These are phyloP conservation scores for Sordariomycetes sp. DNA, from an alignment of 2,329 filamentous ascomycete genomes.

Conservation along the genomic window DNA sequence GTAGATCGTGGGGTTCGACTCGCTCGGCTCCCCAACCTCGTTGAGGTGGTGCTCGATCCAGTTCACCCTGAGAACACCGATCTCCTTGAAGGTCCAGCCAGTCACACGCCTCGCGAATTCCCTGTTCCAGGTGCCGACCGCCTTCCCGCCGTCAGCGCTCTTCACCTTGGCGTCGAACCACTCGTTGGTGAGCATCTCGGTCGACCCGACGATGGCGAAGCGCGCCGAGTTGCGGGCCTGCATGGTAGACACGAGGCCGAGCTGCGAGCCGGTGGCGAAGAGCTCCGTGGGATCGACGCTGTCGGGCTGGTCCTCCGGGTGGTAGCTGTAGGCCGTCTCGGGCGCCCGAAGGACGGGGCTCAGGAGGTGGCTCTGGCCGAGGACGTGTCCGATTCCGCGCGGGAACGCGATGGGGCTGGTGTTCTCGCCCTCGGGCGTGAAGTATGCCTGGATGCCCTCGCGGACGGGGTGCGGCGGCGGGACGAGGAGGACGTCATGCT, in stretches of 20 bases:
- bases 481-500: conserved; percentile 81
- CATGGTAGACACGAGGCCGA: conserved; percentile 73
- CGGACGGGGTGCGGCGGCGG: conserved; percentile 56
- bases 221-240: conserved; percentile 92
- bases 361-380: conserved; percentile 70
- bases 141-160: conserved; percentile 51
- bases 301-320: conserved; percentile 73
- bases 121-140: conserved; percentile 61
- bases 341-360: conserved; percentile 75
- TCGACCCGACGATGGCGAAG: conserved; percentile 73
- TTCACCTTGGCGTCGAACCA: conserved; percentile 66
- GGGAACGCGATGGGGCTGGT: conserved; percentile 66
- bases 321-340: conserved; percentile 83
- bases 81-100: conserved; percentile 96
- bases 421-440: conserved; percentile 45
- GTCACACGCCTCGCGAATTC: conserved; percentile 77
- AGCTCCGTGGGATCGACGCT: conserved; percentile 60
- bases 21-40: conserved; percentile 36
- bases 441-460: conserved; percentile 65
- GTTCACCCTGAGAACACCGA: conserved; percentile 78
- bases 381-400: conserved; percentile 65
- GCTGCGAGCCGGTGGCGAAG: conserved; percentile 74
- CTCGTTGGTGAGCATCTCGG: conserved; percentile 76
- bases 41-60: conserved; percentile 67
- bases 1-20: conserved; percentile 79